Conservation (phyloP, 441 rosid genomes). For the Biscutella laevigata region DNA sequence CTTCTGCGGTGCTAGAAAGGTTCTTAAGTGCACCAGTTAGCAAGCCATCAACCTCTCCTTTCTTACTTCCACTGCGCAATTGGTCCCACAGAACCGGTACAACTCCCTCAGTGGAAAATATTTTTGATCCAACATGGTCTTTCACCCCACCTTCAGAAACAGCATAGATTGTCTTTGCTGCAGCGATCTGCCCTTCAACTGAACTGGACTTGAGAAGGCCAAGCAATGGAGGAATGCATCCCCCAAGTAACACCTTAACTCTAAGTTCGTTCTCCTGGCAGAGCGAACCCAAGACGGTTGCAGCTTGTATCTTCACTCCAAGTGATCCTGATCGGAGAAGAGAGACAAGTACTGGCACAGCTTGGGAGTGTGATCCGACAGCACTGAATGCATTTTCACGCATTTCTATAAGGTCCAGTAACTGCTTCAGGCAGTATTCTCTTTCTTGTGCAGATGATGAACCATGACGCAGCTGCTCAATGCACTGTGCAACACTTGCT, state of each 20-base stretch:
- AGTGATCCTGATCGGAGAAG: slow-evolving; percentile 96
- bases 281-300: slow-evolving; percentile 90
- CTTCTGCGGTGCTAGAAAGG: slow-evolving; percentile 87
- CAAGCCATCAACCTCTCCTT: slow-evolving; percentile 79
- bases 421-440: slow-evolving; percentile 82
- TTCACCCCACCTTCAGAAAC: slow-evolving; percentile 95
- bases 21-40: slow-evolving; percentile 93
- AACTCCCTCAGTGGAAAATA: slow-evolving; percentile 99
- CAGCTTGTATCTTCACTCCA: slow-evolving; percentile 97
- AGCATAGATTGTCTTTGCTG: slow-evolving; percentile 93
- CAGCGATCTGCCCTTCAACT: slow-evolving; percentile 92
- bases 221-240: slow-evolving; percentile 99
- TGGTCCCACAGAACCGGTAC: slow-evolving; percentile 96
- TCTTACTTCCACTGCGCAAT: slow-evolving; percentile 63
- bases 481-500: slow-evolving; percentile 99
- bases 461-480: slow-evolving; percentile 92
- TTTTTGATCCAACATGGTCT: slow-evolving; percentile 98
- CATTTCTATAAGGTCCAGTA: slow-evolving; percentile 86
- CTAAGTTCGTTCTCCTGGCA: slow-evolving; percentile 98
- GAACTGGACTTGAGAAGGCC: slow-evolving; percentile 98
- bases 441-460: slow-evolving; percentile 89
- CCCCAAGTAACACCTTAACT: slow-evolving; percentile 97
- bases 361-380: slow-evolving; percentile 99
- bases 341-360: slow-evolving; percentile 99
- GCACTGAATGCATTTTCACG: slow-evolving; percentile 99